Evolutionary conservation across 2,329 filamentous ascomycete genomes (phyloP), one percentile per base, ranked within the genome.

Genomic region (Aspergillus udagawae): DNA sequence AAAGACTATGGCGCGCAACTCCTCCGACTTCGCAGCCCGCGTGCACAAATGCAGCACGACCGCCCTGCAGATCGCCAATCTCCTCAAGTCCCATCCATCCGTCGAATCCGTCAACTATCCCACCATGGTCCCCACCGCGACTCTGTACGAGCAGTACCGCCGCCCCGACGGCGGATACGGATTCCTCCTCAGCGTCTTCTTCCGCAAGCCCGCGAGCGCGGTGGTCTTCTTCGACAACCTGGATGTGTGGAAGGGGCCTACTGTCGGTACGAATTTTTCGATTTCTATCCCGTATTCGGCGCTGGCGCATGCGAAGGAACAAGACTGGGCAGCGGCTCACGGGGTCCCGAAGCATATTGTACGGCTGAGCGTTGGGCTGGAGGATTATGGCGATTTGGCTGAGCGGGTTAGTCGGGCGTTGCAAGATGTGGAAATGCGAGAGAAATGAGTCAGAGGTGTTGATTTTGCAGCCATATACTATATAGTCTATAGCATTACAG

Each of bases 181-280:
- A 0, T 61, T 58, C 29, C 49, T 70, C 2, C 32, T 70, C 1
- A 62, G 58, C 23, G 55, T 72, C 17, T 53, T 62, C 1, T 70
- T 71, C 51, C 57, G 55, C 4, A 20, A 56, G 2, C 54, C 60
- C 1, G 29, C 52, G 0, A 51, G 41, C n/a, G 67, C 71, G 3
- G 60, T 58, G 20, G 44, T 52, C 1, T 74, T 75, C 54, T 70
- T 70, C 55, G 65, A 73, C 54, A 53, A 54, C 3, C 55, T 75
- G 10, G 58, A 71, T 55, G 60, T 72, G 4, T 62, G 62, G 27
- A 71, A 73, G 53, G 70, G 71, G 0, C 64, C 66, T 0, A 69
- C 61, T 52, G 60, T 71, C 20, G 70, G 70, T 3, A 66, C 68
- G 2, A 69, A 70, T 49, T 70, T 69, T 49, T 67, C 67, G 1